These are phyloP conservation scores for Irpex sp. DNA, from an alignment of 1,284 basidiomycete species.

Conservation along the genomic window DNA sequence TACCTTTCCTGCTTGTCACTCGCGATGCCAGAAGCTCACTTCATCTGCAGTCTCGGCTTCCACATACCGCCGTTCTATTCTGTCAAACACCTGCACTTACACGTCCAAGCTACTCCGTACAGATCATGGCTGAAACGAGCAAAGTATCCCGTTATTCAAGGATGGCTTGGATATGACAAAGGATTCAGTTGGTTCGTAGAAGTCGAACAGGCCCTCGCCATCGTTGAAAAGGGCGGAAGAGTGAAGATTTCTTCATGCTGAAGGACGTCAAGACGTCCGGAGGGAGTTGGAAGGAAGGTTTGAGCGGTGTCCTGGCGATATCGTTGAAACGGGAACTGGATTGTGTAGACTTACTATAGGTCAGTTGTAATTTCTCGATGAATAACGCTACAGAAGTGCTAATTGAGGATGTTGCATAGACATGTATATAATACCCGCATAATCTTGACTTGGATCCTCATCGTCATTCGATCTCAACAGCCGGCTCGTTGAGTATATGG, in stretches of 20 bases:
- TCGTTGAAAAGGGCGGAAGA: constrained; percentile 48
- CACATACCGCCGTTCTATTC: constrained; percentile 81
- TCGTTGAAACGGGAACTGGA: neutral
- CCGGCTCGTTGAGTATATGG: too few species aligned
- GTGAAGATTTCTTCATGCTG: constrained; percentile 54
- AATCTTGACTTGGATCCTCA: neutral
- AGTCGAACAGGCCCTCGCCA: constrained; percentile 54
- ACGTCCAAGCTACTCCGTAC: constrained; percentile 71
- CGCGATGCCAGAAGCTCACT: neutral
- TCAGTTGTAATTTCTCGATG: neutral
- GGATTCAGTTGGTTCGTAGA: constrained; percentile 77
- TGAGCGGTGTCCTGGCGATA: neutral
- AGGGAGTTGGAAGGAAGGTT: neutral
- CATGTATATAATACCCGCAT: neutral
- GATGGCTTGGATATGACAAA: constrained; percentile 44
- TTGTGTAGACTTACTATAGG: neutral
- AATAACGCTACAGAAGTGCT: neutral
- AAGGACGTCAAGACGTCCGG: constrained; percentile 11
- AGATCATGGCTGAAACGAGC: constrained; percentile 34
- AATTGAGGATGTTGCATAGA: neutral
- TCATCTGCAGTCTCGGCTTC: constrained; percentile 56
- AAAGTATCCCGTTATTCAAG: constrained; percentile 53
- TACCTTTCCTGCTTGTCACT: neutral
- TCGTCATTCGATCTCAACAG: too few species aligned
- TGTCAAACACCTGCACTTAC: constrained; percentile 77